Conservation (phyloP, 2,329 filamentous ascomycete genomes). For the Fusarium mundagurra region DNA sequence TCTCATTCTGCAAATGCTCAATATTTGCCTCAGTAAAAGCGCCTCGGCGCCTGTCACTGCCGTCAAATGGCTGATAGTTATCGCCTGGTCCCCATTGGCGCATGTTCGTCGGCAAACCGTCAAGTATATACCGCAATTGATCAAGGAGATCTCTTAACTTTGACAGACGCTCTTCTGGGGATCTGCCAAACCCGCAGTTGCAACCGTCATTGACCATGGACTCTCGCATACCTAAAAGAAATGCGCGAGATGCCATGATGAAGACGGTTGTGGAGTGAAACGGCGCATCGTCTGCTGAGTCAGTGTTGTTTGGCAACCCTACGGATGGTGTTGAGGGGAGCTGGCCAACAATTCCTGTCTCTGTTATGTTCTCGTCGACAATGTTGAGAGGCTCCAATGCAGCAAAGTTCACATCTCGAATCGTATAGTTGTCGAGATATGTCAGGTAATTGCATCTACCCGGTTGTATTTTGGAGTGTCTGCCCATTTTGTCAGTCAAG, state of each 20-base stretch:
- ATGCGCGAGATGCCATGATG: not conserved
- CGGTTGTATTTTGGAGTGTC: not conserved
- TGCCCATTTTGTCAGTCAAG: rapidly evolving
- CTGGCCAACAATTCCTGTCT: not conserved
- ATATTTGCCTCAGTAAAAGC: not conserved
- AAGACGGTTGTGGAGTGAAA: not conserved
- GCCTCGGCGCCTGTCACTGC: not conserved
- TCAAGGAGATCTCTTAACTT: not conserved
- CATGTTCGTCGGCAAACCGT: not conserved
- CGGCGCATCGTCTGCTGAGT: not conserved
- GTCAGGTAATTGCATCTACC: not conserved
- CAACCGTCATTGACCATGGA: slow-evolving; percentile 2
- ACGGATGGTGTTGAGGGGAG: not conserved
- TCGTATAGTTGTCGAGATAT: not conserved
- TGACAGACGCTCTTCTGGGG: not conserved
- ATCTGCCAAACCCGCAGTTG: not conserved
- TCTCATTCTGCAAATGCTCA: not conserved
- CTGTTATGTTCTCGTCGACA: not conserved
- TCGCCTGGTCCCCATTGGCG: not conserved
- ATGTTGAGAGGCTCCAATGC: not conserved
- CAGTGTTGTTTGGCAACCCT: not conserved
- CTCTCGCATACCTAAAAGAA: not conserved
- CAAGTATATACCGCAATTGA: not conserved
- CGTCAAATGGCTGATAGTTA: not conserved
- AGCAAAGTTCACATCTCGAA: not conserved